Evolutionary conservation across 1,139 yeast species (phyloP), one percentile per base, ranked within the genome.

Genomic region (Magnusiomyces paraingens): DNA sequence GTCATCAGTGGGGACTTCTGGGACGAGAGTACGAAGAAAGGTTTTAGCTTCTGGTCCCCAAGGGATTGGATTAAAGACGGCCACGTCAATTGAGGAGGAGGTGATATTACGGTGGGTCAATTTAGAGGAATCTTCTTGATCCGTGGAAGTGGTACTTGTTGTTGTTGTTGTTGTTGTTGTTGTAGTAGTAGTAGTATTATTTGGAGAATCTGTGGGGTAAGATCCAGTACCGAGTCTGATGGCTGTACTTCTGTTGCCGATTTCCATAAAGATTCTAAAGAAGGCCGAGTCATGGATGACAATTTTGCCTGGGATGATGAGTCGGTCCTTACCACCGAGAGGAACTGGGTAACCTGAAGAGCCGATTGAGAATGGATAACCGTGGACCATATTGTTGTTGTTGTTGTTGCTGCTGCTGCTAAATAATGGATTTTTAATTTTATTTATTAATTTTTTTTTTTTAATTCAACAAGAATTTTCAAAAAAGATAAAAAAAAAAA

Each of bases 61-160:
- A 1, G 89, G 89, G 49, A 83, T 73, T 0, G 88, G 82, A 2
- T 83, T 77, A 78, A 83, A 80, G 8, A 84, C 78, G 10, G 81
- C 67, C 21, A 82, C 35, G 2, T 58, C 54, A 14, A 44, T 52
- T 39, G n/a, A n/a, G 32, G 32, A 26, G 32, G 55, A 57, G 1
- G 55, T 39, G 20, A 53, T 69, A 49, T 70, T 66, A 5, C 41
- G 15, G 11, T 38, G 15, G 5, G 8, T 38, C 18, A 38, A 38
- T 4, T n/a, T 38, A 38, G 41, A 4, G 15, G 41, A 4, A n/a
- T 6, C 41, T 38, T 26, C 32, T 5, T 4, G 41, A 14, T 38
- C 18, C 41, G 5, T 14, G 4, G 39, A 26, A 11, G 35, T 26
- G 20, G 35, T 22, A 14, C 5, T 41, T 3, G 22, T 5, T 15